Evolutionary conservation across 2,329 filamentous ascomycete species (phyloP).

Genomic region (Fusarium sp.): DNA sequence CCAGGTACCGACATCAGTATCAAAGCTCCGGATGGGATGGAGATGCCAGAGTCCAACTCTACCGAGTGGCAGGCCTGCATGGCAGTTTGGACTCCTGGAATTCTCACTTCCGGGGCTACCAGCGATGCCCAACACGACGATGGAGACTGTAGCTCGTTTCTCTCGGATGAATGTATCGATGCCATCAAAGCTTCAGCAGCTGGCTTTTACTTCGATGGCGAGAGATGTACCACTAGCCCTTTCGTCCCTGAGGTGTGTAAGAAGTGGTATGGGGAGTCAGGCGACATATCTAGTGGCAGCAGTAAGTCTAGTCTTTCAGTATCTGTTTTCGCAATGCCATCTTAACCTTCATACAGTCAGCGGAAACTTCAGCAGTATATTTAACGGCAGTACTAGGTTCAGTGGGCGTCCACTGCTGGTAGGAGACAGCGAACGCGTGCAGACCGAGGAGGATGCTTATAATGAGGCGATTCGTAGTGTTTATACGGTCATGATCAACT

Average conservation of each 20-base stretch:
- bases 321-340: background rate
- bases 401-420: background rate
- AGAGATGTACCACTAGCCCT: background rate
- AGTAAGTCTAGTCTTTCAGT: constrained; percentile 2
- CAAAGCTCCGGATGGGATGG: constrained; percentile 22
- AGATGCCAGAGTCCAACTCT: constrained; percentile 5
- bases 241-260: constrained; percentile 3
- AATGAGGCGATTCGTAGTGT: constrained; percentile 21
- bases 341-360: constrained; percentile 2
- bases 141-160: constrained; percentile 24
- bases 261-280: constrained; percentile 9
- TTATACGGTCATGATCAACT: constrained; percentile 27
- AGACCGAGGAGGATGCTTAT: constrained; percentile 22
- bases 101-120: background rate
- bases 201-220: background rate
- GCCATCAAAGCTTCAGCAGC: background rate
- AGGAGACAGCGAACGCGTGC: background rate
- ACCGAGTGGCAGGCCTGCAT: constrained; percentile 17
- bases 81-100: background rate
- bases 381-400: constrained; percentile 12
- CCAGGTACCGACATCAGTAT: constrained; percentile 16
- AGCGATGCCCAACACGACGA: constrained; percentile 18
- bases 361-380: background rate
- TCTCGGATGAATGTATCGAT: constrained; percentile 15
- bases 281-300: background rate